Evolutionary conservation across 225 moss, liverwort and hornwort genomes (phyloP), one percentile per base, ranked within the genome.

Genomic region (Rhytidiadelphus loreus): DNA sequence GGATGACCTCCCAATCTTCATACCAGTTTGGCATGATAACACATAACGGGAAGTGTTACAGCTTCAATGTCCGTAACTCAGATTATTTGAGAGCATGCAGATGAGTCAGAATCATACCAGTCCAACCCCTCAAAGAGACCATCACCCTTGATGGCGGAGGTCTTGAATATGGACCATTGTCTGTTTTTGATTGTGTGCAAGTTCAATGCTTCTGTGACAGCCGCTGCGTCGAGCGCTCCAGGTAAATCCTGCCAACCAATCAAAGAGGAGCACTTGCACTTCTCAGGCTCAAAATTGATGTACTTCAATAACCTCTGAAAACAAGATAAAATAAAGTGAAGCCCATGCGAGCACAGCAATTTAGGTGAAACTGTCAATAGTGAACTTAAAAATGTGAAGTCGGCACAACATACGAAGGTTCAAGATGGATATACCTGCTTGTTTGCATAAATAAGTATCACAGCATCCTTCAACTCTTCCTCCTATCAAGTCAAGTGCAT

Each of bases 161-260:
- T 97, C 91, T 97, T 99, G 89, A 99, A 97, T 69, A 99, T 96
- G 72, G 98, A 96, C 98, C 96, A 99, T 90, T 99, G 97, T 61
- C 98, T 96, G 87, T 96, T 99, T 82, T 97, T 97, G 77, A 99
- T 99, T 88, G 97, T 97, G 89, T 99, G 97, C 91, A 99, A 90
- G 90, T 97, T 99, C 88, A 99, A 89, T 37, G 98, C 97, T 88
- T 97, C 98, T 68, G 97, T 95, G 50, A 99, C 96, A 88, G 97
- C 96, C 53, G 97, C 98, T 90, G 96, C 97, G 92, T 99, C 96
- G n/a, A 99, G 94, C 12, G 98, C 98, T 91, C 98, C 98, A 28
- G 97, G 97, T 85, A 99, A 95, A 93, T 99, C 98, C 98, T 99
- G 93, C 71, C 33, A 89, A 76, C 81, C 83, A 93, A 65, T 43